Base-by-base conservation (phyloP, 345 rosid species). In the Adansonia digitata region DNA sequence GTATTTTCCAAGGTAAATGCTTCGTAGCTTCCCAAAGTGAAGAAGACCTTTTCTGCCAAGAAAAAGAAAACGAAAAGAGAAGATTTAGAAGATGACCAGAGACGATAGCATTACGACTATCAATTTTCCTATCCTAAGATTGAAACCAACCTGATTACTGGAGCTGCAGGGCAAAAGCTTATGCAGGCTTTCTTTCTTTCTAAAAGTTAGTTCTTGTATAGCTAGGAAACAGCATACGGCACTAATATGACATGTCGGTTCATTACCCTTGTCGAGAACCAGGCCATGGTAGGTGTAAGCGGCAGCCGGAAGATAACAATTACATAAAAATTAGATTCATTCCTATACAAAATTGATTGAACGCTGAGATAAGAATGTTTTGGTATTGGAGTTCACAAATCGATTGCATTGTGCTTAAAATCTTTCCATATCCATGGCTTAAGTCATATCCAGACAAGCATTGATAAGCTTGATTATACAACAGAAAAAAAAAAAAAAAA, bases 241-340 rank as follows among this genome's bases (percentile, higher is more conserved):
- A 17, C 80, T 83, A 20, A 89, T 78, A 9, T 90, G 95, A 34
- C 86, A 83, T 39, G 88, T 69, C 4, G 93, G 95, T 80, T 94
- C 98, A 17, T 42, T 90, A 14, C 98, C 96, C 77, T 92, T 94
- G 81, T 94, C 98, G 2, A 88, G 85, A 75, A 94, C 86, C 73
- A 90, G 85, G 46, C 98, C 98, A 73, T 92, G 98, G 88, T 86
- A 94, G 82, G 91, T 92, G 82, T 91, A 94, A 55, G 98, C 94
- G 5, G 94, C 94, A 2, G 97, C 97, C 98, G 92, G 79, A 51
- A 67, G 35, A 73, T n/a, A n/a, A 61, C 27, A 15, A 24, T 72
- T 22, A 26, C 15, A 51, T 60, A 39, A 72, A 7, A 35, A n/a
- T n/a, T n/a, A 56, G 35, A 31, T 3, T 71, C 66, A 56, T 56